These are phyloP conservation scores for Pleurotus sapidus DNA, from an alignment of 768 basidiomycete genomes.

Conservation along the genomic window DNA sequence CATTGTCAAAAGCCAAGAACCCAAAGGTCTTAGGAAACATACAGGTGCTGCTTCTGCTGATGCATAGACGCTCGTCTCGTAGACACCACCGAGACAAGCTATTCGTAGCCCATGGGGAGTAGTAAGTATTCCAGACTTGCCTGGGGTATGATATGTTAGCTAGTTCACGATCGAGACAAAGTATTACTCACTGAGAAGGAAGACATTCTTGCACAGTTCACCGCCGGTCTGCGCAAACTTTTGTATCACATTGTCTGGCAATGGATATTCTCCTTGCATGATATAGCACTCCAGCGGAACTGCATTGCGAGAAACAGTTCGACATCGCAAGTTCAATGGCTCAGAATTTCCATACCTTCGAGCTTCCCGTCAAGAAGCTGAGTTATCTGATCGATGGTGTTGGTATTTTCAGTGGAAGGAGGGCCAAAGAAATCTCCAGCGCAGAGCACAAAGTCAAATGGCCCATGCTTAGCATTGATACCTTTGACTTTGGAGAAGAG, in stretches of 20 bases:
- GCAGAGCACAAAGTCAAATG: conserved; percentile 83
- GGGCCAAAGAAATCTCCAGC: conserved; percentile 85
- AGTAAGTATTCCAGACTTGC: conserved; percentile 77
- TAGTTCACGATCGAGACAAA: background rate
- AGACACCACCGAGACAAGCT: conserved; percentile 81
- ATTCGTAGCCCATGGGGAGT: conserved; percentile 81
- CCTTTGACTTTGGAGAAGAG: conserved; percentile 78
- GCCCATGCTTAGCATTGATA: conserved; percentile 90
- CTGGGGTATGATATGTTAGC: conserved; percentile 31
- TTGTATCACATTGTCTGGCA: conserved; percentile 72
- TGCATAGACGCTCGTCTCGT: conserved; percentile 57
- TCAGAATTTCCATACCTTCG: conserved; percentile 43
- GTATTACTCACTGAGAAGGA: conserved; percentile 70
- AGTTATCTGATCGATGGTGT: conserved; percentile 46
- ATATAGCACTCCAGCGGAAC: conserved; percentile 91
- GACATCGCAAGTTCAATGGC: too few relatives aligned
- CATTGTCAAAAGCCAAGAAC: conserved; percentile 5
- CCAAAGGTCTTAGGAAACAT: conserved; percentile 20
- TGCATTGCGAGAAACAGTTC: conserved; percentile 25
- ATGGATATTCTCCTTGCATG: conserved; percentile 78
- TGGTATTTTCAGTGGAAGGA: conserved; percentile 26
- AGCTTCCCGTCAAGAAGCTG: conserved; percentile 66
- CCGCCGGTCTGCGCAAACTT: conserved; percentile 76
- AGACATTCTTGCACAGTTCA: conserved; percentile 79
- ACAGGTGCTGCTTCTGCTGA: conserved; percentile 66